These are phyloP conservation scores for Vigna unguiculata DNA, from an alignment of 306 rosid species.

Conservation along the genomic window DNA sequence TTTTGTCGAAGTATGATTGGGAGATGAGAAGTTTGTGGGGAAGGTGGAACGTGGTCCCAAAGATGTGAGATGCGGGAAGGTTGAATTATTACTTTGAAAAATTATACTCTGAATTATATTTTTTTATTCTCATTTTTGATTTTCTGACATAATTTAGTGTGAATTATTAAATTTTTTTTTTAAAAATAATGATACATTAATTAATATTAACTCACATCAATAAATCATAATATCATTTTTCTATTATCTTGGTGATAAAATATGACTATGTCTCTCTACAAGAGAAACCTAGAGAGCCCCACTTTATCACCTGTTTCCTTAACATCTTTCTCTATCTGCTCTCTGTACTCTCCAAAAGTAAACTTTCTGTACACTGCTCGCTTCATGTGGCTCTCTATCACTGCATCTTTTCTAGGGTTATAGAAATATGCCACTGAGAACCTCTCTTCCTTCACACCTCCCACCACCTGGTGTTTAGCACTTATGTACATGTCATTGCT, in stretches of 20 bases:
- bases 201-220: no score
- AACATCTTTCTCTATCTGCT: conserved; percentile 62
- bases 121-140: no score
- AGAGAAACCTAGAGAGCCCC: conserved; percentile 74
- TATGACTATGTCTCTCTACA: conserved; percentile 13
- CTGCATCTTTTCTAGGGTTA: conserved; percentile 58
- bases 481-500: conserved; percentile 79
- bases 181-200: no score
- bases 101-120: no score
- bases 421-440: conserved; percentile 78
- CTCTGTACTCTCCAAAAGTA: conserved; percentile 61
- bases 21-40: not conserved
- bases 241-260: no score
- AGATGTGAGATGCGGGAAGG: not conserved
- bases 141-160: no score
- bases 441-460: conserved; percentile 56
- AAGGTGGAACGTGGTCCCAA: not conserved
- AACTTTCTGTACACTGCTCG: conserved; percentile 59
- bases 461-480: conserved; percentile 67
- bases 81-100: not conserved
- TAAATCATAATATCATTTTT: no score
- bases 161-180: no score
- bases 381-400: conserved; percentile 51
- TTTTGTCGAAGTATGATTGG: not conserved
- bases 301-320: conserved; percentile 70